Conservation (phyloP, 805 yeast species). For the Saturnispora dispora region DNA sequence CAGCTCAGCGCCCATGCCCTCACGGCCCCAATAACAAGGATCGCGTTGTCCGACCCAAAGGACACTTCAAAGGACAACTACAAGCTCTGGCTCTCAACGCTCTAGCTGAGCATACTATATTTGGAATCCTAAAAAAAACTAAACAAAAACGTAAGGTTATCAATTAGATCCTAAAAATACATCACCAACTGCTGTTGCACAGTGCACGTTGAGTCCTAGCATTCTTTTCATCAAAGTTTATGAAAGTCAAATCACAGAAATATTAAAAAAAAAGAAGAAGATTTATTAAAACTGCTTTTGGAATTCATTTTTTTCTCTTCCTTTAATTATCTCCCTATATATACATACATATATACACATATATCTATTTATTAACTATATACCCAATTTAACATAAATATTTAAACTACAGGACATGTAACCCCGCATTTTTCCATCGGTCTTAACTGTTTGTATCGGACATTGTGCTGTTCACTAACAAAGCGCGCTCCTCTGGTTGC, state of each 20-base stretch:
- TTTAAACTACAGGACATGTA: neutral
- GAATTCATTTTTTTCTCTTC: neutral
- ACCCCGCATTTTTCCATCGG: neutral
- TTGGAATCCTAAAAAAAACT: neutral
- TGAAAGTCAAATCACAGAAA: no score
- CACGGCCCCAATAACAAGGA: neutral
- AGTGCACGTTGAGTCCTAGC: neutral
- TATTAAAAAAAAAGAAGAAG: neutral
- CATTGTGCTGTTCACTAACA: neutral
- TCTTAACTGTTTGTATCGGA: neutral
- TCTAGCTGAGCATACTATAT: neutral
- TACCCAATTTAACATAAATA: neutral
- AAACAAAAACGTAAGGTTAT: neutral
- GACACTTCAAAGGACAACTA: conserved; percentile 7
- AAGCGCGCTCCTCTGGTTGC: neutral
- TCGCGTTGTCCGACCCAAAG: conserved; percentile 1
- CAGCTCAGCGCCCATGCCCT: neutral
- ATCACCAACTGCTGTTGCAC: neutral
- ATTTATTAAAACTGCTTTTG: neutral
- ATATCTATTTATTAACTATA: neutral
- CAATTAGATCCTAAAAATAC: neutral
- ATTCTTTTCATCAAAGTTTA: neutral
- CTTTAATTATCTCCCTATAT: no score
- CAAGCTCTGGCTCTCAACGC: conserved; percentile 5
- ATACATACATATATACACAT: neutral